Percentiles rank a stretch among this genome's conserved stretches.
Evolutionary conservation across 2,329 filamentous ascomycete species (phyloP).

Genomic region (Pyrenophora seminiperda): DNA sequence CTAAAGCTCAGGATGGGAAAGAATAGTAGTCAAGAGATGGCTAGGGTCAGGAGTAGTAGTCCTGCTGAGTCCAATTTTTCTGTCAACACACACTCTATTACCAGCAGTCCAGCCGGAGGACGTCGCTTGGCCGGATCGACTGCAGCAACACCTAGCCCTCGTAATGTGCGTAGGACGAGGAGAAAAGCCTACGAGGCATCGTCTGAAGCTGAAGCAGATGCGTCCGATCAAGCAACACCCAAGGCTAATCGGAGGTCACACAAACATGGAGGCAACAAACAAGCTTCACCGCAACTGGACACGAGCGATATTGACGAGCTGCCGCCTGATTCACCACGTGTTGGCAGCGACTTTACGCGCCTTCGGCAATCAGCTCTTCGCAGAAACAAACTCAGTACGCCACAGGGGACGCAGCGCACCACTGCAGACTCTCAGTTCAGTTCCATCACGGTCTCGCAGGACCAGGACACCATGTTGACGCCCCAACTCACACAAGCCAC

Average conservation of each 20-base stretch:
- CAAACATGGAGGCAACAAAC: conserved; percentile 16
- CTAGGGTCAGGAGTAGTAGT: conserved; percentile 6
- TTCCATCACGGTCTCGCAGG: conserved; percentile 10
- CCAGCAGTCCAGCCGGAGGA: conserved; percentile 12
- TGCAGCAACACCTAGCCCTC: conserved; percentile 16
- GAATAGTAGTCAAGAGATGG: too few species aligned
- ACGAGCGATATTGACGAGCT: conserved; percentile 7
- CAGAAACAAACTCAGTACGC: conserved; percentile 32
- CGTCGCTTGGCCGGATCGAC: conserved; percentile 11
- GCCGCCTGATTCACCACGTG: conserved; percentile 19
- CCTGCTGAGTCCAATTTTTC: conserved; percentile 8
- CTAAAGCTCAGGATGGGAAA: neutral
- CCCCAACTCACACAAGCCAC: conserved; percentile 47
- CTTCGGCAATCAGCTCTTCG: conserved; percentile 20
- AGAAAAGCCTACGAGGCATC: conserved; percentile 18
- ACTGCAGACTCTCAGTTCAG: conserved; percentile 30
- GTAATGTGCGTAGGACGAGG: conserved; percentile 20
- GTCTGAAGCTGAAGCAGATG: neutral
- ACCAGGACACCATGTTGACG: conserved; percentile 40
- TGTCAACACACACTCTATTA: neutral
- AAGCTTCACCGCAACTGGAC: conserved; percentile 19
- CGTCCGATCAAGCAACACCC: conserved; percentile 8
- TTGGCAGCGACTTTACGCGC: neutral
- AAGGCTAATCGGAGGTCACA: neutral
- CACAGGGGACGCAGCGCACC: conserved; percentile 35